Conservation (phyloP, 2,329 filamentous ascomycete genomes). For the Alternaria rosae region DNA sequence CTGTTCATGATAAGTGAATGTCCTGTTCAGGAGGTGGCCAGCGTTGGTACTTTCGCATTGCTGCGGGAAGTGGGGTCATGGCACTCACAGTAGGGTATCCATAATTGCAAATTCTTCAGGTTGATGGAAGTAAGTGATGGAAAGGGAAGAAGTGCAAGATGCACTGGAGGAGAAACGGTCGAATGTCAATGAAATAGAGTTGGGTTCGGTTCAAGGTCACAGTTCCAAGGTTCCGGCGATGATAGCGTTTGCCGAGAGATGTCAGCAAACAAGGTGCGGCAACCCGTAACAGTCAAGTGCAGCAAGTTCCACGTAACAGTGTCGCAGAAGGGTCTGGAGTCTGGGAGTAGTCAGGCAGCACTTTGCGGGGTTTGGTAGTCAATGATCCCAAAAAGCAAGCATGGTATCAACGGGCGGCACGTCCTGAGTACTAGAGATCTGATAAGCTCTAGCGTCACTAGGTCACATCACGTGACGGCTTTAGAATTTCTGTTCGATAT, state of each 20-base stretch:
- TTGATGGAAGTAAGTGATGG: conserved; percentile 8
- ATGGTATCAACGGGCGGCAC: conserved; percentile 12
- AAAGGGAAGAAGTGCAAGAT: conserved; percentile 12
- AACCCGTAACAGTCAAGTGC: conserved; percentile 14
- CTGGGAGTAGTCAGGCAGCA: conserved; percentile 10
- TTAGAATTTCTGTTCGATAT: conserved; percentile 41
- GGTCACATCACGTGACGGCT: conserved; percentile 38
- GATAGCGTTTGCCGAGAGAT: conserved; percentile 30
- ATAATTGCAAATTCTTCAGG: conserved; percentile 49
- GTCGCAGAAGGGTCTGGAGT: conserved; percentile 23
- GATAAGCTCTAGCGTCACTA: conserved; percentile 15
- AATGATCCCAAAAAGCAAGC: conserved; percentile 22
- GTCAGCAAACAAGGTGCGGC: conserved; percentile 30
- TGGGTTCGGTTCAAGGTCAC: conserved; percentile 25
- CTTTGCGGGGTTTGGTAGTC: conserved; percentile 12
- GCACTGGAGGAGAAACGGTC: conserved; percentile 8
- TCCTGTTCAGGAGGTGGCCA: background rate
- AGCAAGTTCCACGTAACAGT: conserved; percentile 10
- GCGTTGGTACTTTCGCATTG: conserved; percentile 13
- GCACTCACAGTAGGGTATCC: conserved; percentile 69
- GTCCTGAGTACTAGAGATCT: background rate
- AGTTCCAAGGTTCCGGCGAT: conserved; percentile 22
- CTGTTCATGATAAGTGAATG: conserved; percentile 55
- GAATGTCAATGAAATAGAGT: conserved; percentile 16
- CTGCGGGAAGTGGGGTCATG: conserved; percentile 25